A percentile compares a stretch with the other conserved stretches of the same genome.
phyloP scores from a whole-genome alignment of 2,329 filamentous ascomycete genomes.

The Clarireedia homoeocarpa region DNA sequence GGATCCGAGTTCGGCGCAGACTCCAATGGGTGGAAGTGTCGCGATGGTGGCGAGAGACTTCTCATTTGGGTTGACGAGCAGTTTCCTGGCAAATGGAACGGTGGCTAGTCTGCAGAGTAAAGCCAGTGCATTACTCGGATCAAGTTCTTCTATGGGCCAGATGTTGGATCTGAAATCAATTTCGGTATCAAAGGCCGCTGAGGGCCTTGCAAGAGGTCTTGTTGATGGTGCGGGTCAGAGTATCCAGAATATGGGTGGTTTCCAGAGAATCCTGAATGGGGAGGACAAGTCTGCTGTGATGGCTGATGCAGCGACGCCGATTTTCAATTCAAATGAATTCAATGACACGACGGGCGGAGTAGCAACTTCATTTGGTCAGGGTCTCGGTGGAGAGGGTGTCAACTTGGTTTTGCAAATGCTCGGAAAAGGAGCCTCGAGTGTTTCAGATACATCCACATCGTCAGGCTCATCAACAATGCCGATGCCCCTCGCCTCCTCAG shows the following conservation, averaged over 20 bases:
- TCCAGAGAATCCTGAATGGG: slow-evolving; percentile 2
- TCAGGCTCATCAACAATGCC: neutral
- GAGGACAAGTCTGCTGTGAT: neutral
- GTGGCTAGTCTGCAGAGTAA: neutral
- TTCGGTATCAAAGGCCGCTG: slow-evolving; percentile 3
- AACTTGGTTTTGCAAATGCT: neutral
- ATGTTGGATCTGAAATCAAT: neutral
- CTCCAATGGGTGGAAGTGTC: neutral
- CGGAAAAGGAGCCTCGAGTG: neutral
- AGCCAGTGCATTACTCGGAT: neutral
- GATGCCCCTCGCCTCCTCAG: neutral
- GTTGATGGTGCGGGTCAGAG: slow-evolving; percentile 4
- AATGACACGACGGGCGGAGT: slow-evolving; percentile 1
- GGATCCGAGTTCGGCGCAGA: neutral
- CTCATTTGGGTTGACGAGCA: slow-evolving; percentile 1
- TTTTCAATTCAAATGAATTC: neutral
- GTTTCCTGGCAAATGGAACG: slow-evolving; percentile 5
- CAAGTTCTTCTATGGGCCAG: neutral
- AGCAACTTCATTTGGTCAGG: slow-evolving; percentile 5
- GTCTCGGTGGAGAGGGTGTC: slow-evolving; percentile 2
- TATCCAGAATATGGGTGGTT: slow-evolving; percentile 1
- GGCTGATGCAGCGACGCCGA: neutral
- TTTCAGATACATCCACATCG: neutral
- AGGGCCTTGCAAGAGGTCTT: slow-evolving; percentile 3
- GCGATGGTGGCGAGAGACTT: slow-evolving; percentile 3